Evolutionary conservation across 768 basidiomycete species (phyloP).

Genomic region (Agaricus blazei): DNA sequence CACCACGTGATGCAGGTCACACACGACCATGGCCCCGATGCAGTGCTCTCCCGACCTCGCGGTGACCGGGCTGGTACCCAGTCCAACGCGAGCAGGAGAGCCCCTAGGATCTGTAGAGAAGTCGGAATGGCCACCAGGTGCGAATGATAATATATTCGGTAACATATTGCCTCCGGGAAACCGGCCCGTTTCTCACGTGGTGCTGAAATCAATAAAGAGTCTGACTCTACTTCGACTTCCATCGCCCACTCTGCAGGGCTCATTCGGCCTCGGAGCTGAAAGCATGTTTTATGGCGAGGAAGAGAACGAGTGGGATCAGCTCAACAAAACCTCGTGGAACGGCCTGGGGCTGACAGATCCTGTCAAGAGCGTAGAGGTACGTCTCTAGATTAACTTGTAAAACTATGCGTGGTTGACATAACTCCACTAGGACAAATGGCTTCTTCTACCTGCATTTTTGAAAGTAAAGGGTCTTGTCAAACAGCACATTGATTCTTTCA

Average conservation of each 20-base stretch:
- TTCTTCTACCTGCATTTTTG: conserved; percentile 91
- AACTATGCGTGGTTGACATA: neutral
- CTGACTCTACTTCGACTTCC: neutral
- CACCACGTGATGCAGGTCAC: conserved; percentile 6
- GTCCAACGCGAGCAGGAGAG: no score
- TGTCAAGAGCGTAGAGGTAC: conserved; percentile 85
- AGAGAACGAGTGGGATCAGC: conserved; percentile 51
- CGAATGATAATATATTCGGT: no score
- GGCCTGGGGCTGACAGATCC: conserved; percentile 84
- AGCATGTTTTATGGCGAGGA: conserved; percentile 16
- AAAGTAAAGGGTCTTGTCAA: conserved; percentile 98
- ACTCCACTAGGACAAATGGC: conserved; percentile 88
- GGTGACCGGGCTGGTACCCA: no score
- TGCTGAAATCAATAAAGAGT: no score
- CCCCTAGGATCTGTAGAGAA: no score
- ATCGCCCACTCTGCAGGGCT: neutral
- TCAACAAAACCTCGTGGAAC: conserved; percentile 57
- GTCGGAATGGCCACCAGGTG: no score
- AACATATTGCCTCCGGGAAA: no score
- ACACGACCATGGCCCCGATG: neutral
- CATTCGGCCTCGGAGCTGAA: neutral
- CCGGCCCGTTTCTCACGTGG: no score
- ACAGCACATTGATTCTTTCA: conserved; percentile 98
- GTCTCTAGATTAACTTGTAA: conserved; percentile 18
- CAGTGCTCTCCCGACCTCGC: no score